Evolutionary conservation across 306 rosid species (phyloP).

Genomic region (Quercus dentata): DNA sequence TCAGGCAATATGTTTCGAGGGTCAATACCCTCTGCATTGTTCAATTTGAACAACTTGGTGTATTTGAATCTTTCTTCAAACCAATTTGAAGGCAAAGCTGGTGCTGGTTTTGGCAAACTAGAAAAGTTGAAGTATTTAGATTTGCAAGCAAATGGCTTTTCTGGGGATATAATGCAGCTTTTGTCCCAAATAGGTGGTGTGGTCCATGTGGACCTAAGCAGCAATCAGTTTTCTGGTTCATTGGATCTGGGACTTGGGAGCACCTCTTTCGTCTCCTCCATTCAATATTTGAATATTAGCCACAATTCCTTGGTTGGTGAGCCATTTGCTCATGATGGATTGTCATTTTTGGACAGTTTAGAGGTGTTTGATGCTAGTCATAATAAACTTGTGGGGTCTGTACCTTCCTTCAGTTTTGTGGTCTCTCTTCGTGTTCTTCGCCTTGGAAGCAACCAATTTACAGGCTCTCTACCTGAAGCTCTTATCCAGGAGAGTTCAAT

Average conservation of each 20-base stretch:
- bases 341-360: slow-evolving; percentile 77
- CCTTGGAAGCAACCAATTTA: slow-evolving; percentile 58
- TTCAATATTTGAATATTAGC: slow-evolving; percentile 60
- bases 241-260: slow-evolving; percentile 61
- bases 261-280: slow-evolving; percentile 48
- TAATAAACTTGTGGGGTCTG: slow-evolving; percentile 56
- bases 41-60: slow-evolving; percentile 32
- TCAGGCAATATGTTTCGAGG: slow-evolving; percentile 61
- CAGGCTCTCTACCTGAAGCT: slow-evolving; percentile 63
- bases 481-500: slow-evolving; percentile 67
- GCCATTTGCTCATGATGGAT: slow-evolving; percentile 76
- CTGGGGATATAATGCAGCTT: slow-evolving; percentile 57
- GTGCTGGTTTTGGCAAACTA: slow-evolving; percentile 51
- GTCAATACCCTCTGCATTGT: slow-evolving; percentile 33
- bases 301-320: slow-evolving; percentile 62
- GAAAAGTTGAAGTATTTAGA: slow-evolving; percentile 48
- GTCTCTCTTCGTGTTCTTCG: slow-evolving; percentile 67
- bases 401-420: slow-evolving; percentile 67
- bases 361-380: slow-evolving; percentile 76
- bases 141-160: slow-evolving; percentile 47
- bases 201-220: slow-evolving; percentile 62
- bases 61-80: slow-evolving; percentile 68
- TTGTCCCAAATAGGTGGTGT: slow-evolving; percentile 58
- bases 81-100: slow-evolving; percentile 52
- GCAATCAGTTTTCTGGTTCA: slow-evolving; percentile 63